These are phyloP conservation scores for Picea glauca DNA, from an alignment of 75 land plant genomes.

Conservation along the genomic window DNA sequence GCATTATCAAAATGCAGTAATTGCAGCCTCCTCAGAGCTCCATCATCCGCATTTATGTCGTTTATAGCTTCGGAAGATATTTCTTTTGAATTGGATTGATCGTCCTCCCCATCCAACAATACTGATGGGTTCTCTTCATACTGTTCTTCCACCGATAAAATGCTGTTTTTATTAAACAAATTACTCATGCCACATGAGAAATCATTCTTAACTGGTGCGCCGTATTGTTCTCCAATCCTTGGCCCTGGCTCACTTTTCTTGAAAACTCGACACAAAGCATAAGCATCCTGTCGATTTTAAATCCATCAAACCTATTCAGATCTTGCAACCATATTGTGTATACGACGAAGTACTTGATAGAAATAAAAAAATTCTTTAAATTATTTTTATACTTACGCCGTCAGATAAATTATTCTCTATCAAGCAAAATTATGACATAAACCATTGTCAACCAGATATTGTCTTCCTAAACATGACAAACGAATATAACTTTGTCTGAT, in stretches of 20 bases:
- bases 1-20: background rate
- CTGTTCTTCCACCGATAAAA: background rate
- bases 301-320: background rate
- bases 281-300: conserved; percentile 18
- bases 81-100: background rate
- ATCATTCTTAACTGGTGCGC: conserved; percentile 11
- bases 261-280: conserved; percentile 27
- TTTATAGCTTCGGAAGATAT: background rate
- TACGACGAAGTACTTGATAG: too few species aligned
- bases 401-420: background rate
- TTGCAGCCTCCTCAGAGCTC: background rate
- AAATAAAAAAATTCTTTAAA: background rate
- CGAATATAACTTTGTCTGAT: background rate
- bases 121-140: background rate
- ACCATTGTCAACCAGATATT: background rate
- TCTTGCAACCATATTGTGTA: background rate
- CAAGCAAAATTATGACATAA: background rate
- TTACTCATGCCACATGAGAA: background rate
- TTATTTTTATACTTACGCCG: background rate
- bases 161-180: background rate
- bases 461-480: background rate
- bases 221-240: conserved; percentile 20
- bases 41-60: background rate
- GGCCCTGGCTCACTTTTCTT: conserved; percentile 28
- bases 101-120: background rate